Percentiles rank a stretch among this genome's conserved stretches.
Conservation (phyloP, 139 green algal genomes). For the Chlorella ohadii region DNA sequence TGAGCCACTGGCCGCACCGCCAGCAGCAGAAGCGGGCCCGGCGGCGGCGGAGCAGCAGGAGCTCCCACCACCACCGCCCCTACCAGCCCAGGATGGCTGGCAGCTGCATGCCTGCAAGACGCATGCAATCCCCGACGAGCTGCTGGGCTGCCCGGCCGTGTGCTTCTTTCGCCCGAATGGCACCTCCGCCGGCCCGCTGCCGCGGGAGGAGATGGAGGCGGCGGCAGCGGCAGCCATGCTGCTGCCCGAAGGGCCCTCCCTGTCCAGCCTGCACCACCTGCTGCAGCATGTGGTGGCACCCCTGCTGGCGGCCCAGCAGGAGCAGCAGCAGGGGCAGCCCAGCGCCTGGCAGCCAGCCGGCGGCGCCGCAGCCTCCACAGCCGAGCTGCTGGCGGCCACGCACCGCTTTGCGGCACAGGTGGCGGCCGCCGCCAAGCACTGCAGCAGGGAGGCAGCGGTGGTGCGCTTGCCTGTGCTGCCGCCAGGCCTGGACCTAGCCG, state of each 20-base stretch:
- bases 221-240: background rate
- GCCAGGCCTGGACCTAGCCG: background rate
- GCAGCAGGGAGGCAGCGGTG: slow-evolving; percentile 7
- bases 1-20: background rate
- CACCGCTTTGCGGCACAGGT: background rate
- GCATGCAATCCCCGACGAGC: background rate
- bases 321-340: background rate
- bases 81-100: background rate
- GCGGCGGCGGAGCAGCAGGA: background rate
- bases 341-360: background rate
- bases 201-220: background rate
- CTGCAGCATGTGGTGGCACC: slow-evolving; percentile 11
- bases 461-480: background rate
- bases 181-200: too few relatives aligned
- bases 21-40: background rate
- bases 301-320: slow-evolving; percentile 12
- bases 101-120: background rate
- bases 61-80: background rate
- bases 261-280: slow-evolving; percentile 13
- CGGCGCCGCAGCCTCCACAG: background rate
- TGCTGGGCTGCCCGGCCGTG: background rate
- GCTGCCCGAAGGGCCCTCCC: slow-evolving; percentile 17
- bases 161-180: background rate
- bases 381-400: slow-evolving; percentile 6
- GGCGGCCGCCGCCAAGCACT: background rate